A percentile compares a stretch with the other conserved stretches of the same genome.
phyloP scores from a whole-genome alignment of 257 asterid species.

The Fraxinus pennsylvanica region DNA sequence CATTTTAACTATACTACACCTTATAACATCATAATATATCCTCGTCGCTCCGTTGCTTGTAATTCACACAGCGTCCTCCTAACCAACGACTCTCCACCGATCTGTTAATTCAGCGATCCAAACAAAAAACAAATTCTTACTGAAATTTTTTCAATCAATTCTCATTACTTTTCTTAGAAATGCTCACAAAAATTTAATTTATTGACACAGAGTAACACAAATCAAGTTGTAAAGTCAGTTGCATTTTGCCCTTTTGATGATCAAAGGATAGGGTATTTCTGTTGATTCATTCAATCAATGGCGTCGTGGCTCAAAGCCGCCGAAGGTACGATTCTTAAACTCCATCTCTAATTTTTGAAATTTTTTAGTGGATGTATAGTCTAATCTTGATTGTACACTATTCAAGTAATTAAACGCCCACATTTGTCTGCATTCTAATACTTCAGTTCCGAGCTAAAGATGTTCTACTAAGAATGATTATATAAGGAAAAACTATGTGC shows the following conservation, averaged over 20 bases:
- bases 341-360: not conserved
- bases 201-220: not conserved
- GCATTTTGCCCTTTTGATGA: slow-evolving; percentile 29
- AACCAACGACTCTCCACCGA: slow-evolving; percentile 31
- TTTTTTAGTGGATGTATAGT: slow-evolving; percentile 18
- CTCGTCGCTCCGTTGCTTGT: slow-evolving; percentile 25
- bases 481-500: not conserved
- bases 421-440: not conserved
- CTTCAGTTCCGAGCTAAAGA: slow-evolving; percentile 13
- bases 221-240: not conserved
- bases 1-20: not conserved
- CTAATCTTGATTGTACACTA: slow-evolving; percentile 31
- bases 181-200: not conserved
- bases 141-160: slow-evolving; percentile 6
- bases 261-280: slow-evolving; percentile 30
- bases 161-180: slow-evolving; percentile 1
- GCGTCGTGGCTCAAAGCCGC: slow-evolving; percentile 97
- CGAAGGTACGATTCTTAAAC: slow-evolving; percentile 59
- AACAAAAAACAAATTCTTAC: not conserved
- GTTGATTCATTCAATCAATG: slow-evolving; percentile 38
- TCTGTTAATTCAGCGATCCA: slow-evolving; percentile 16
- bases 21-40: not conserved
- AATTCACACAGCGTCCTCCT: slow-evolving; percentile 18
- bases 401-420: slow-evolving; percentile 16
- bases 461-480: slow-evolving; percentile 2